Evolutionary conservation across 2,329 filamentous ascomycete species (phyloP), one percentile per base, ranked within the genome.

Genomic region (Penicillium sp.): DNA sequence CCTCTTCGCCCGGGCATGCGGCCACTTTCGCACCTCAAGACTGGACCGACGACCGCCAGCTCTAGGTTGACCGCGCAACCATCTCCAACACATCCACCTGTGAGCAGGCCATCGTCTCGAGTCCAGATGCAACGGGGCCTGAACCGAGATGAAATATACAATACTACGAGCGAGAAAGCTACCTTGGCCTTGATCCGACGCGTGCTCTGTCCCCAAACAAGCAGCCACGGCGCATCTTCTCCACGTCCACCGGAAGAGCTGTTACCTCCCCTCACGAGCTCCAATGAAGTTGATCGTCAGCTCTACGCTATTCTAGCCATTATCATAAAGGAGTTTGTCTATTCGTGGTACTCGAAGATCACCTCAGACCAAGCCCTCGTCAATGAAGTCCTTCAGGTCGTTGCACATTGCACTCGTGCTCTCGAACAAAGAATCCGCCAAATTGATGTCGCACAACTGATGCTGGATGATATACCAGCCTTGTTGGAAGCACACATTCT

Each of bases 281-380:
- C 87, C 35, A 94, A 95, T 62, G 87, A 93, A 52, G 79, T 96
- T 42, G 92, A 98, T 63, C 70, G 93, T 39, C 85, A 98, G 66
- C 75, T 98, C 3, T 98, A 96, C 61, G 90, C 86, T 17, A 77
- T 96, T 43, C 80, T 98, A 44, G 85, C 92, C 35, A 84, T 96
- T 42, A 80, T 96, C 45, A 73, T 95, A 54, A 81, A 85, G 56
- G 88, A 95, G 48, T 95, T 88, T 61, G 84, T 98, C 25, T 82
- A 92, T 62, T 80, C 79, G 20, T 98, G 92, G 92, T 98, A 98
- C 69, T 75, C 73, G 48, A 90, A 83, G 62, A 92, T 98, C 62
- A 95, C 90, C 1, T 79, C 87, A 3, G 90, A 98, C 65, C 84
- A 89, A 59, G 75, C 79, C 9, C 93, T 98, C 59, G 81, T 92